Evolutionary conservation across 331 rosid species (phyloP).

Genomic region (Malus hybrid): DNA sequence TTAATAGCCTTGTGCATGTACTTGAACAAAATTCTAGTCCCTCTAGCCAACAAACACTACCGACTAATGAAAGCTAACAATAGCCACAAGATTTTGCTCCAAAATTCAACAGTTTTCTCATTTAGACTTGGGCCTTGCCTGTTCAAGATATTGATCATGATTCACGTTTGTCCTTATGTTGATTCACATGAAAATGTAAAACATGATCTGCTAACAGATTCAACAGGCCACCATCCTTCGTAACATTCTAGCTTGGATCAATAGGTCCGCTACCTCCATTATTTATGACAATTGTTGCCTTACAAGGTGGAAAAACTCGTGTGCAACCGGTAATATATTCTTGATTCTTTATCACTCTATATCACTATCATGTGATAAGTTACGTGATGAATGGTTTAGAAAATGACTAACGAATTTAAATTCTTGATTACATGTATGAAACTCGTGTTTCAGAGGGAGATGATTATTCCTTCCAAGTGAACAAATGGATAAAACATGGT

Average conservation of each 20-base stretch:
- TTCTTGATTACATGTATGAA: too few relatives aligned
- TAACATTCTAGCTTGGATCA: neutral
- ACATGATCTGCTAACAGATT: neutral
- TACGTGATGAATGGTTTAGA: too few relatives aligned
- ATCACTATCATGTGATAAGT: too few relatives aligned
- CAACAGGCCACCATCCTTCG: neutral
- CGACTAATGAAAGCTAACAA: neutral
- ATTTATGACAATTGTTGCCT: neutral
- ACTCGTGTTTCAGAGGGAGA: neutral
- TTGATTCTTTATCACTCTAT: too few relatives aligned
- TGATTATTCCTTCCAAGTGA: constrained; percentile 1
- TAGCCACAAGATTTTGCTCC: neutral
- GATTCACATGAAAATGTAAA: neutral
- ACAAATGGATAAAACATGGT: constrained; percentile 8
- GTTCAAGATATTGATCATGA: too few relatives aligned
- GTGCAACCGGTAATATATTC: too few relatives aligned
- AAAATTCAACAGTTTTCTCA: neutral
- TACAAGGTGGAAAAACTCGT: too few relatives aligned
- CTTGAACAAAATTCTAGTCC: neutral
- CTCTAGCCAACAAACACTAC: neutral
- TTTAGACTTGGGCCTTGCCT: neutral
- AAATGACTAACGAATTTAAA: too few relatives aligned
- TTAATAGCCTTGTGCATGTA: neutral
- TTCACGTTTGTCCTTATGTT: neutral
- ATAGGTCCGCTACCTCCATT: neutral